Evolutionary conservation across 495 filamentous ascomycete species (phyloP), one percentile per base, ranked within the genome.

Genomic region (Aspergillus saccharolyticus): DNA sequence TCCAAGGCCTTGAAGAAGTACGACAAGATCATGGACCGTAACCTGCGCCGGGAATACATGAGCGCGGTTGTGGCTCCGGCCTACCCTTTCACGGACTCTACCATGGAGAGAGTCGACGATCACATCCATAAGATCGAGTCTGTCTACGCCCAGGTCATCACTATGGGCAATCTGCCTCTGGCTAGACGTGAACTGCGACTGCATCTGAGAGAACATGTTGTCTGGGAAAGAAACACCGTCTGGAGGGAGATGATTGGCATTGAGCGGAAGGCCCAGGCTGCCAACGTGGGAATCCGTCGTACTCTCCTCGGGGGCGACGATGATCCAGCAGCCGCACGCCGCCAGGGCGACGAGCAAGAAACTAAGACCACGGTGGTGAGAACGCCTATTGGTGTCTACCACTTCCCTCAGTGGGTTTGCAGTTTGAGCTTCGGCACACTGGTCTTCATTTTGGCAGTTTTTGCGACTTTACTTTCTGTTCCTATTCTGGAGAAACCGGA

Each of bases 171-270:
- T 62, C 68, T 87, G 5, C 73, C 78, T 18, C 70, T 84, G 14
- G 94, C 94, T 1, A 87, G 80, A 52, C 86, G 88, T 52, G 94
- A 97, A 64, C 80, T 99, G 44, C 82, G 94, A 45, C 84, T 96
- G 19, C 91, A 99, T 69, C 78, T 99, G 25, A 79, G 94, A 62
- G 94, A 99, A 71, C 94, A 99, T 74, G 93, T 99, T 17, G 91
- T 97, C 30, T 99, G 95, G 95, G 94, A 99, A 66, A 82, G 94
- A 47, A 99, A 99, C 63, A 99, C 94, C 0, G 94, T 99, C 4
- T 99, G 94, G 94, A 78, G 95, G 70, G 94, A 99, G 61, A 93
- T 99, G 84, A 99, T 99, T 66, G 94, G 93, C 54, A 90, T 99
- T 59, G 94, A 99, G 75, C 80, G 94, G 20, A 94, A 96, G 75